Base-by-base conservation (phyloP, 2,329 filamentous ascomycete species). In the Incumbomyces delicatus region DNA sequence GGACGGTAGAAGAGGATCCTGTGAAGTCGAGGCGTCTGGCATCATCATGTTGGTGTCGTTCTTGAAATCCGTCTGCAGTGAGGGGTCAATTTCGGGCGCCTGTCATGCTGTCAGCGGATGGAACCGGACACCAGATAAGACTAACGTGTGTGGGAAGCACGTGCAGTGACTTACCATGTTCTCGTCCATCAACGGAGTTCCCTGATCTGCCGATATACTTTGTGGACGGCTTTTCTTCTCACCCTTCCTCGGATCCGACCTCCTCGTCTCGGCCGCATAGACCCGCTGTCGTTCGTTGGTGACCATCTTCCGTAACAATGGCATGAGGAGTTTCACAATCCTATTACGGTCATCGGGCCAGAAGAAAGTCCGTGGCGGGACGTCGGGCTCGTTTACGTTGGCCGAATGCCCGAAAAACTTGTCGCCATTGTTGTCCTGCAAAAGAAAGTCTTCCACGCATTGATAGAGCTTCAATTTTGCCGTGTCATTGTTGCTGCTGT, bases 221-320 rank as follows among this genome's bases (percentile, higher is more conserved):
- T 13, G 14, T 38, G 30, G 32, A 16, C 14, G 36, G n/a, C 20
- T 46, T 20, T 46, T 46, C 11, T 46, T 38, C 11, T 31, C 44
- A 3, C 27, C 10, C 18, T 42, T 48, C 10, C 35, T 50, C 5
- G 49, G 61, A 3, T 68, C 67, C 10, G 69, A 68, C 51, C 74
- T 77, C 34, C 75, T 66, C 1, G 72, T 74, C 58, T 76, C 73
- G 27, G 76, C 71, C 1, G 75, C 75, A 58, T 78, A 78, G 55
- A 74, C 66, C 32, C 75, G 65, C 56, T 79, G 75, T 18, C 75
- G 66, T 57, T 78, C 76, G 49, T 79, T 79, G 13, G 75, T 78
- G 11, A 78, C 74, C 74, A 78, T 77, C 18, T 75, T 66, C 47
- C 75, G 62, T 49, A 79, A 63, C 38, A 78, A 58, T 11, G 75